phyloP scores from a whole-genome alignment of 345 rosid species.

The Mangifera indica region DNA sequence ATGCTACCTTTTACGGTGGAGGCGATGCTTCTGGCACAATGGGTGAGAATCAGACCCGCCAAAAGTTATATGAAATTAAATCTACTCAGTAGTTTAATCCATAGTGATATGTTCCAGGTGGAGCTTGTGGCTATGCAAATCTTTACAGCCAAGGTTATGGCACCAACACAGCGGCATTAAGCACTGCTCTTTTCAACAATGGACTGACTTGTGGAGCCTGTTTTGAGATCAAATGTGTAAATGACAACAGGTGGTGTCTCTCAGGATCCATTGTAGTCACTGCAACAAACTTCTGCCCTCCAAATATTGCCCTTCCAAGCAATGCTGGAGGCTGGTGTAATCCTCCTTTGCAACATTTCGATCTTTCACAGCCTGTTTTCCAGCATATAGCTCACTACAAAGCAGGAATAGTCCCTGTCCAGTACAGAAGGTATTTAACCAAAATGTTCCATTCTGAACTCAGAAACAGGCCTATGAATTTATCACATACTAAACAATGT shows the following conservation, averaged over 20 bases:
- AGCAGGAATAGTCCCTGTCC: slow-evolving; percentile 39
- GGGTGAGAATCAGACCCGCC: slow-evolving; percentile 30
- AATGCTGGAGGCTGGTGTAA: slow-evolving; percentile 43
- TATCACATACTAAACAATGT: neutral
- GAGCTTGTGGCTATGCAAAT: slow-evolving; percentile 35
- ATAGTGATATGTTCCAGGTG: slow-evolving; percentile 15
- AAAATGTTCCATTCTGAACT: neutral
- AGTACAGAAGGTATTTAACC: slow-evolving; percentile 35
- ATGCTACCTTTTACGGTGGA: slow-evolving; percentile 51
- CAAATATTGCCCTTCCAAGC: slow-evolving; percentile 31
- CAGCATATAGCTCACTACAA: slow-evolving; percentile 34
- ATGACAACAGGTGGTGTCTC: slow-evolving; percentile 32
- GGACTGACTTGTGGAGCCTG: slow-evolving; percentile 40
- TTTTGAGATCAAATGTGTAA: slow-evolving; percentile 36
- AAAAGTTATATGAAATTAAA: neutral
- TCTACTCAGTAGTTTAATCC: neutral
- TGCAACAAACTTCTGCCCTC: slow-evolving; percentile 45
- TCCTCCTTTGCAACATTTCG: slow-evolving; percentile 35
- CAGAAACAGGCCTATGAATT: neutral
- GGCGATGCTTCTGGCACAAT: slow-evolving; percentile 49
- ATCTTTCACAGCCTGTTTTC: slow-evolving; percentile 40
- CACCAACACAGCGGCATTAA: slow-evolving; percentile 29
- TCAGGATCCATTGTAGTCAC: slow-evolving; percentile 34
- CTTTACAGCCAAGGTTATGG: slow-evolving; percentile 34
- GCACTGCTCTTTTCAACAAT: slow-evolving; percentile 33